Evolutionary conservation across 805 yeast species (phyloP).

Genomic region (Cyberlindnera nakhonratchasimensis): DNA sequence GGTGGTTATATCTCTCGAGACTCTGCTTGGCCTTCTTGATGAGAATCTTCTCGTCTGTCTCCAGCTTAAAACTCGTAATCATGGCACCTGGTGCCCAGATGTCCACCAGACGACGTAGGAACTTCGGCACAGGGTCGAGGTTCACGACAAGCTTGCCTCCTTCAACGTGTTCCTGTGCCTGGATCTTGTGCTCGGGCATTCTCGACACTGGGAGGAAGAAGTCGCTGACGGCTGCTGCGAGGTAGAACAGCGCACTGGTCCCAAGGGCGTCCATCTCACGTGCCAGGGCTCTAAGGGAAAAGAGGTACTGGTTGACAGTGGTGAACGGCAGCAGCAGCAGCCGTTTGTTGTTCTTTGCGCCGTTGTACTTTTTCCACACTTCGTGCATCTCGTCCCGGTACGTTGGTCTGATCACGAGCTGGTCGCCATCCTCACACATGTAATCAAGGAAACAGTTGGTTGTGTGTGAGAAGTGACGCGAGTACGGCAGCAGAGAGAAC

Average conservation of each 20-base stretch:
- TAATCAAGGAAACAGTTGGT: constrained; percentile 85
- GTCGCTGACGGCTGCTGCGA: constrained; percentile 98
- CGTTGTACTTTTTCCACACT: constrained; percentile 52
- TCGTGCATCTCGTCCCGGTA: constrained; percentile 59
- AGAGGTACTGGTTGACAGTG: constrained; percentile 90
- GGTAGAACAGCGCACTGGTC: constrained; percentile 65
- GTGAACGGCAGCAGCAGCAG: constrained; percentile 78
- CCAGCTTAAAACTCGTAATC: constrained; percentile 92
- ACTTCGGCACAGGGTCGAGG: constrained; percentile 95
- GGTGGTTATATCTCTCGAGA: constrained; percentile 82
- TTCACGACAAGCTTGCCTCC: constrained; percentile 77
- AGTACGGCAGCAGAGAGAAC: constrained; percentile 85
- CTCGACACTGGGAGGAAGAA: constrained; percentile 85
- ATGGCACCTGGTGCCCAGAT: constrained; percentile 94
- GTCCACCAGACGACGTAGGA: constrained; percentile 80
- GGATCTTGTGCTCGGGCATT: constrained; percentile 92
- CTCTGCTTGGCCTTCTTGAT: constrained; percentile 77
- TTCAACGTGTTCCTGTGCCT: constrained; percentile 57
- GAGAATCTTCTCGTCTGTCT: constrained; percentile 73
- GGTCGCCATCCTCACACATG: constrained; percentile 44
- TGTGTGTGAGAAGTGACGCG: constrained; percentile 84
- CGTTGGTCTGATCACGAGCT: constrained; percentile 57
- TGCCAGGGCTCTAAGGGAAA: constrained; percentile 71
- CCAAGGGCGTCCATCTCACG: constrained; percentile 53
- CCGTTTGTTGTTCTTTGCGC: constrained; percentile 31